A percentile compares a stretch with the other conserved stretches of the same genome.
phyloP scores from a whole-genome alignment of 1,284 basidiomycete genomes.

The Pyrrhoderma noxium region DNA sequence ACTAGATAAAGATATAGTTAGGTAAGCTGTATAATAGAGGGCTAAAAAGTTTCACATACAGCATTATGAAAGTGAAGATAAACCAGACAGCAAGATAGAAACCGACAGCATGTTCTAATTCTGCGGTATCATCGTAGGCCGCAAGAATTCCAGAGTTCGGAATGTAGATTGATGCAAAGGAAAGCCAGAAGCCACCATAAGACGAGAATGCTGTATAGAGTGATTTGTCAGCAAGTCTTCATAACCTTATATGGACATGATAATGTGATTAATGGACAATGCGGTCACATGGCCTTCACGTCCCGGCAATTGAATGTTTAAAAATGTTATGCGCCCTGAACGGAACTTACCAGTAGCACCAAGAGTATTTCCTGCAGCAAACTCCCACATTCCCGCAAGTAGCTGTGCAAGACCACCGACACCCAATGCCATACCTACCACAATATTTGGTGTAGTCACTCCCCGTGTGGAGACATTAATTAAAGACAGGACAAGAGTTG shows the following conservation, averaged over 20 bases:
- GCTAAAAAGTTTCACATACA: constrained; percentile 36
- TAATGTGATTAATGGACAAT: neutral
- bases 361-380: constrained; percentile 67
- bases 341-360: constrained; percentile 55
- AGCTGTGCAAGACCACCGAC: constrained; percentile 80
- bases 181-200: constrained; percentile 83
- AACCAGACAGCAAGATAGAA: constrained; percentile 68
- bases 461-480: constrained; percentile 52
- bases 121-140: constrained; percentile 40
- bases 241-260: neutral
- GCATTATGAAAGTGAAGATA: constrained; percentile 57
- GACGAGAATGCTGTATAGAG: constrained; percentile 60
- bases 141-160: constrained; percentile 53
- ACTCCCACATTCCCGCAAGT: constrained; percentile 75
- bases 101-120: constrained; percentile 53
- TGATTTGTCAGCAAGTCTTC: neutral
- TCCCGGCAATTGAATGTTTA: no score
- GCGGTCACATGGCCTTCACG: neutral
- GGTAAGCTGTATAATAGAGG: neutral
- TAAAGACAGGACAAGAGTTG: constrained; percentile 64
- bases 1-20: constrained; percentile 27
- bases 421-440: constrained; percentile 79
- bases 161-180: constrained; percentile 60
- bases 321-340: neutral
- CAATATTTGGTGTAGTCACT: constrained; percentile 56